These are phyloP conservation scores for Cryptosporidium muris DNA, from an alignment of 169 alveolate genomes.

Conservation along the genomic window DNA sequence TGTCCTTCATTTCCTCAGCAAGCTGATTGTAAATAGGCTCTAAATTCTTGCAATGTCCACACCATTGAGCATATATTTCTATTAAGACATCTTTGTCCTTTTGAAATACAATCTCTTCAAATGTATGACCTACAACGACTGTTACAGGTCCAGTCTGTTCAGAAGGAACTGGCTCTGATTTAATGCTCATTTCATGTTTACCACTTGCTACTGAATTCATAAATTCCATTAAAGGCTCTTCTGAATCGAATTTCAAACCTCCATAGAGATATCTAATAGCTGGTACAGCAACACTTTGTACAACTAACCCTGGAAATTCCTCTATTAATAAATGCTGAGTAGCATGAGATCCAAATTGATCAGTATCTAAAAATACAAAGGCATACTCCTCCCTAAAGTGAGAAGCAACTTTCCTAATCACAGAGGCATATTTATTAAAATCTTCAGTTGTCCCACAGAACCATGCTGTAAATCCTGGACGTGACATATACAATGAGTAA, in stretches of 20 bases:
- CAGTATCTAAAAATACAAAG: slow-evolving; percentile 78
- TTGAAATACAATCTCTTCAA: slow-evolving; percentile 82
- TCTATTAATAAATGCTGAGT: slow-evolving; percentile 73
- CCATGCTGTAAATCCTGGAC: slow-evolving; percentile 74
- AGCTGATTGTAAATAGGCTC: slow-evolving; percentile 84
- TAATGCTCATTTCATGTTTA: slow-evolving; percentile 81
- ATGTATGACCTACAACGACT: slow-evolving; percentile 83
- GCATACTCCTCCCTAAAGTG: slow-evolving; percentile 65
- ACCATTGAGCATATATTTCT: slow-evolving; percentile 97
- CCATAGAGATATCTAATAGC: slow-evolving; percentile 68
- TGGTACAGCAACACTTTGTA: slow-evolving; percentile 71
- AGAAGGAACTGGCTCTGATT: slow-evolving; percentile 90
- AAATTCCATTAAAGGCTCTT: slow-evolving; percentile 77
- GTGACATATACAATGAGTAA: slow-evolving; percentile 75
- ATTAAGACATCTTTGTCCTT: slow-evolving; percentile 89
- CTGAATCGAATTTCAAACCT: slow-evolving; percentile 68
- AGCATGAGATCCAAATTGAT: slow-evolving; percentile 75
- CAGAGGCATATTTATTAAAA: slow-evolving; percentile 61
- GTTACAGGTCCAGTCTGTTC: slow-evolving; percentile 84
- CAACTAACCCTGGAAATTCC: slow-evolving; percentile 76
- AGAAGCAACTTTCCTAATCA: slow-evolving; percentile 74
- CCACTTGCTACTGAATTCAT: slow-evolving; percentile 83
- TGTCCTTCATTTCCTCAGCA: slow-evolving; percentile 77
- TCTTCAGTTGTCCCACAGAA: slow-evolving; percentile 75
- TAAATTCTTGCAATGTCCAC: slow-evolving; percentile 94